These are phyloP conservation scores for Sarocladiaceae sp. DNA, from an alignment of 2,329 filamentous ascomycete genomes.

Conservation along the genomic window DNA sequence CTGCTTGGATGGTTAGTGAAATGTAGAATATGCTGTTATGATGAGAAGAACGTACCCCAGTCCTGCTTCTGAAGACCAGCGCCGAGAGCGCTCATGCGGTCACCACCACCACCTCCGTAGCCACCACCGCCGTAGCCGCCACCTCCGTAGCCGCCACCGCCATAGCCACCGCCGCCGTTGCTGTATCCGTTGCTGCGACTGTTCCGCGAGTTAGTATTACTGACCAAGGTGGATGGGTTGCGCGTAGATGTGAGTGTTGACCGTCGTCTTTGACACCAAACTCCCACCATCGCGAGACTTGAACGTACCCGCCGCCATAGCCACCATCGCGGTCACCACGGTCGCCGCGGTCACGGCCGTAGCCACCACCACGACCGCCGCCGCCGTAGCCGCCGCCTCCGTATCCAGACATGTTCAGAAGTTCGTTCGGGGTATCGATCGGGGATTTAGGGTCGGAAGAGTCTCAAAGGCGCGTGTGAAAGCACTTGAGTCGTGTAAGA, in stretches of 20 bases:
- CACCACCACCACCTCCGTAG: conserved; percentile 64
- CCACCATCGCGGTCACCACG: conserved; percentile 27
- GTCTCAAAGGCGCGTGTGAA: conserved; percentile 8
- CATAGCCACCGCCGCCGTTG: conserved; percentile 23
- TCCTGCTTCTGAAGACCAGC: conserved; percentile 79
- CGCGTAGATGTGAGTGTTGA: not conserved
- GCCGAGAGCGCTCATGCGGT: conserved; percentile 90
- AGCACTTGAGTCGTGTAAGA: too few species aligned
- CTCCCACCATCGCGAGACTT: not conserved
- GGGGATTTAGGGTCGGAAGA: conserved; percentile 11
- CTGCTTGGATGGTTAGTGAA: conserved; percentile 38
- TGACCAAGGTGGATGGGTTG: conserved; percentile 10
- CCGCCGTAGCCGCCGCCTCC: conserved; percentile 25
- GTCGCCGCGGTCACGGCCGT: conserved; percentile 34
- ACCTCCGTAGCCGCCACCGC: conserved; percentile 27
- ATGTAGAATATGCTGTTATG: conserved; percentile 19
- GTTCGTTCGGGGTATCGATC: conserved; percentile 10
- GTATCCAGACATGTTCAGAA: conserved; percentile 40
- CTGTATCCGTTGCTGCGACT: conserved; percentile 45
- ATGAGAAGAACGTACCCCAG: conserved; percentile 61
- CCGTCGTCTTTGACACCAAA: not conserved
- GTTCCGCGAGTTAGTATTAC: conserved; percentile 28
- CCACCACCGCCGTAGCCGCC: conserved; percentile 29
- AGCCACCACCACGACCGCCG: conserved; percentile 27
- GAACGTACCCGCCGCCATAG: conserved; percentile 32